Conservation (phyloP, 441 rosid species). For the Geranium incanum region DNA sequence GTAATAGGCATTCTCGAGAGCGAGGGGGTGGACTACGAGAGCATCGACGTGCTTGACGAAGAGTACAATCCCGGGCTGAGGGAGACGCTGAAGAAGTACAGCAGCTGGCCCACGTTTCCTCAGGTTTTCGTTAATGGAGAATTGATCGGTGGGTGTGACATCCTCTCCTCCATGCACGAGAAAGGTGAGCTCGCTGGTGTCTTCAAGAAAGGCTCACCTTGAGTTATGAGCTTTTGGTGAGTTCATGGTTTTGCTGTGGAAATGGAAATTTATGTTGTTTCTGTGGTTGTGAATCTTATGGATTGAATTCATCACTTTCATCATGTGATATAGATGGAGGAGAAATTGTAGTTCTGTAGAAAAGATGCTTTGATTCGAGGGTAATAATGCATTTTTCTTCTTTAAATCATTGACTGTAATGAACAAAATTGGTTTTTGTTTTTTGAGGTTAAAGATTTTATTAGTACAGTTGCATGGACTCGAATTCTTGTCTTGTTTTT, state of each 20-base stretch:
- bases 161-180: conserved; percentile 51
- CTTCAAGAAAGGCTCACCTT: conserved; percentile 25
- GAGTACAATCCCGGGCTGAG: conserved; percentile 66
- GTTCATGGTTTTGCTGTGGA: background rate
- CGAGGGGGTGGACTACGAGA: conserved; percentile 67
- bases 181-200: conserved; percentile 55
- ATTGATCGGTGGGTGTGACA: conserved; percentile 59
- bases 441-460: too few species aligned
- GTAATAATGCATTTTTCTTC: too few species aligned
- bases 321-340: too few species aligned
- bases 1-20: conserved; percentile 72
- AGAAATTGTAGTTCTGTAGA: too few species aligned
- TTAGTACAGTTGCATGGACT: too few species aligned
- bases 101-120: conserved; percentile 61
- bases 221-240: background rate
- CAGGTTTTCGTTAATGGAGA: conserved; percentile 56
- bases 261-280: too few species aligned
- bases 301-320: too few species aligned
- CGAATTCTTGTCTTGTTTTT: too few species aligned
- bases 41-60: conserved; percentile 77
- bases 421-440: too few species aligned
- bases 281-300: too few species aligned
- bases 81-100: conserved; percentile 52
- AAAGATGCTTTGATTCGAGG: too few species aligned
- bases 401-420: too few species aligned